Conservation (phyloP, 176 grass and related monocot species). For the Thinopyrum elongatum region DNA sequence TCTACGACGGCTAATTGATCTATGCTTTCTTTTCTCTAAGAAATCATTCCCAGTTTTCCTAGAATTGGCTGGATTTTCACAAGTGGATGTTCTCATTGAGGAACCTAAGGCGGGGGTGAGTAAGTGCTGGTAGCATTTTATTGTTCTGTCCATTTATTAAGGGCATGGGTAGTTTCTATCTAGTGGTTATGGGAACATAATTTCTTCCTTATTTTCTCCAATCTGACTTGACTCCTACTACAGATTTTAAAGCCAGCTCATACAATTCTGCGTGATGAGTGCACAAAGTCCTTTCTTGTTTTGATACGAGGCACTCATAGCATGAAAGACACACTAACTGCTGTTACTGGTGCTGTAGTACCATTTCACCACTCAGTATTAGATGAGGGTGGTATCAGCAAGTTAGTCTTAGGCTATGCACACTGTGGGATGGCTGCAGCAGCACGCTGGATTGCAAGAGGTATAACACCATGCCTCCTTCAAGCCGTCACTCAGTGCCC, state of each 20-base stretch:
- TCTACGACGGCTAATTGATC: constrained; percentile 67
- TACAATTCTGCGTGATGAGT: constrained; percentile 80
- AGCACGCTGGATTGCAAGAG: constrained; percentile 92
- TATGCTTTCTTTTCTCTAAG: constrained; percentile 93
- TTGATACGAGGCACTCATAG: constrained; percentile 93
- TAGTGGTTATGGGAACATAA: constrained; percentile 11
- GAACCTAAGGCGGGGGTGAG: constrained; percentile 90
- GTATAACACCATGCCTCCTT: constrained; percentile 65
- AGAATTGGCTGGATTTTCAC: constrained; percentile 70
- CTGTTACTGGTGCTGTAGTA: constrained; percentile 89
- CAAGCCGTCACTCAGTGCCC: constrained; percentile 62
- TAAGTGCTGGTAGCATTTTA: constrained; percentile 46
- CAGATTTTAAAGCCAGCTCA: constrained; percentile 90
- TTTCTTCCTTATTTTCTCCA: constrained; percentile 14
- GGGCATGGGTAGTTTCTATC: background rate
- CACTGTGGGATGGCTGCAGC: constrained; percentile 94
- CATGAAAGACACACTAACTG: constrained; percentile 83
- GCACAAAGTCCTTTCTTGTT: constrained; percentile 85
- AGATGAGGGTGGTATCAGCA: constrained; percentile 85
- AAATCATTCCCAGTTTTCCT: constrained; percentile 79
- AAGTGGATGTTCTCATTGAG: constrained; percentile 85
- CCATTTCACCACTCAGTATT: constrained; percentile 96
- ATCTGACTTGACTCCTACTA: constrained; percentile 3
- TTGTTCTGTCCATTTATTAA: constrained; percentile 19
- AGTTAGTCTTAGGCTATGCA: constrained; percentile 93